These are phyloP conservation scores for Chalciporus piperatus DNA, from an alignment of 768 basidiomycete species.

Conservation along the genomic window DNA sequence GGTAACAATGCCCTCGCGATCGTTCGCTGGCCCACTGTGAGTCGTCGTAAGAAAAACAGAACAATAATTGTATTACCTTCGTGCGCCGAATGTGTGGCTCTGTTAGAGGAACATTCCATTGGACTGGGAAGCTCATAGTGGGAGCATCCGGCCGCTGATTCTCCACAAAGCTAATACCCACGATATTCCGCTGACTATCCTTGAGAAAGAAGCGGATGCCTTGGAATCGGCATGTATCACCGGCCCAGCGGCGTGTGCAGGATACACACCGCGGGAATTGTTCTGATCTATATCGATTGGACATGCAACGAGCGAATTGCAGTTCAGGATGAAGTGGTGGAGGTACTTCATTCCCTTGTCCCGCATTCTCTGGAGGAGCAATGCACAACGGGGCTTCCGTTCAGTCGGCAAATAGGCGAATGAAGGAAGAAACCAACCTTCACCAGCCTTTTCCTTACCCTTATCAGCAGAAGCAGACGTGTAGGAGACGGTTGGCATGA, in stretches of 20 bases:
- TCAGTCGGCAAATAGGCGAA: slow-evolving; percentile 2
- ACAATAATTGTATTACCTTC: slow-evolving; percentile 46
- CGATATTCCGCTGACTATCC: slow-evolving; percentile 53
- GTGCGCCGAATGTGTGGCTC: slow-evolving; percentile 49
- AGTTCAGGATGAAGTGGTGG: slow-evolving; percentile 57
- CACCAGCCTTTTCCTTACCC: slow-evolving; percentile 44
- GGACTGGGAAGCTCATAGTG: slow-evolving; percentile 56
- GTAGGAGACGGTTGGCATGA: slow-evolving; percentile 45
- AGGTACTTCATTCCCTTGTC: slow-evolving; percentile 26
- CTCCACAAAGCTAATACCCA: slow-evolving; percentile 70
- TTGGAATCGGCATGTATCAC: slow-evolving; percentile 85
- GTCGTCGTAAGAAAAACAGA: not conserved
- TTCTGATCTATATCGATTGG: slow-evolving; percentile 69
- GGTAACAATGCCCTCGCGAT: slow-evolving; percentile 70
- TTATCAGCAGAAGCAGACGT: slow-evolving; percentile 36
- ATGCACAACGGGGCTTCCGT: slow-evolving; percentile 29
- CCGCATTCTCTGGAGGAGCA: slow-evolving; percentile 30
- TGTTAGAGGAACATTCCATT: slow-evolving; percentile 64
- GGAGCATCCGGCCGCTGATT: slow-evolving; percentile 55
- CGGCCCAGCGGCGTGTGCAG: slow-evolving; percentile 84
- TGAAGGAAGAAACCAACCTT: slow-evolving; percentile 30
- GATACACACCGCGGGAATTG: slow-evolving; percentile 79
- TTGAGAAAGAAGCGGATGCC: slow-evolving; percentile 78
- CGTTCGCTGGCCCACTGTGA: slow-evolving; percentile 45
- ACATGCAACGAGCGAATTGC: slow-evolving; percentile 83